Base-by-base conservation (phyloP, 2,329 filamentous ascomycete genomes). In the Pseudocercospora vitis region DNA sequence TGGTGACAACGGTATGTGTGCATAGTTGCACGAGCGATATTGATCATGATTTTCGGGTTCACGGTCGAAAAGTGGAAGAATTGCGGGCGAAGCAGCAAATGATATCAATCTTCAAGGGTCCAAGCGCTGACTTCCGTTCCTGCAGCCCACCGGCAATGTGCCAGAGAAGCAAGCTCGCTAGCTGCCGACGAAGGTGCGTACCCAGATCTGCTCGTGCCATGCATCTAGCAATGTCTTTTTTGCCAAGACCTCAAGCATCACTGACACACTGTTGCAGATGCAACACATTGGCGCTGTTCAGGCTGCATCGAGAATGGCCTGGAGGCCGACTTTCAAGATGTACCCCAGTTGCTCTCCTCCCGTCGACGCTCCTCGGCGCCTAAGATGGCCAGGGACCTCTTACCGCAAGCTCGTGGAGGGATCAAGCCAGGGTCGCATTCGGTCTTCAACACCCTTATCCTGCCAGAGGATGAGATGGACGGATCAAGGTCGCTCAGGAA, bases 71-170 rank as follows among this genome's bases (percentile, higher is more conserved):
- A 47, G 59, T 63, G 54, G 57, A 62, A 58, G 51, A 62, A 59
- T 59, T 55, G 60, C 60, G 60, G n/a, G 60, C 60, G 55, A 60
- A 57, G 56, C 53, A 56, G 55, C 57, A 57, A 58, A 58, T 61
- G 56, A 61, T 60, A 59, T 59, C 53, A 62, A 58, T 47, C 37
- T 62, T 62, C 60, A 62, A 65, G 68, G 68, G 66, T 67, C 69
- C 67, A 68, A 65, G 60, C 60, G 66, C 76, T 76, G 73, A 76
- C 72, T 71, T 69, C 66, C 73, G 71, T 73, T 66, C 68, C 69
- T 76, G 69, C 76, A 96, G 92, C 91, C 67, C 92, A 97, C 77
- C 85, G 87, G 71, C 87, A 94, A 80, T 96, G 92, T 74, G 91
- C 90, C 54, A 84, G 87, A 68, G 82, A 87, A 69, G 82, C 83